phyloP scores from a whole-genome alignment of 202 grass and related monocot species.

The Setaria viridis region DNA sequence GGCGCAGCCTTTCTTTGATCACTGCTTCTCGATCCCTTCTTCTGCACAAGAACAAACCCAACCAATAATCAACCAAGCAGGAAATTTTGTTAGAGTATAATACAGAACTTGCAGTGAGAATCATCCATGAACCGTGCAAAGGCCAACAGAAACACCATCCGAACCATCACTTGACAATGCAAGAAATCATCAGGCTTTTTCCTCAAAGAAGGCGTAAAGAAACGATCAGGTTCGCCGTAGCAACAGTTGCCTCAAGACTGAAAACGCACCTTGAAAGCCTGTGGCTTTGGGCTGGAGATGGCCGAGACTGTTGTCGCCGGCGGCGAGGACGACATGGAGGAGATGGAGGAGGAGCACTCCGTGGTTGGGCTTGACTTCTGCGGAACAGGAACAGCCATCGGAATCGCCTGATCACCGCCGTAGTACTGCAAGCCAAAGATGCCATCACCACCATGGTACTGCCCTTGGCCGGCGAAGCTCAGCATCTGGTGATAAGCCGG shows the following conservation, averaged over 20 bases:
- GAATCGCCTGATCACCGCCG: slow-evolving; percentile 15
- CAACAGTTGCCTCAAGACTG: background rate
- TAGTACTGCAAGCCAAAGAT: slow-evolving; percentile 44
- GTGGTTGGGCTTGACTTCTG: slow-evolving; percentile 72
- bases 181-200: background rate
- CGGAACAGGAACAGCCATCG: slow-evolving; percentile 24
- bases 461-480: slow-evolving; percentile 46
- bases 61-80: background rate
- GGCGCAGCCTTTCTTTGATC: slow-evolving; percentile 52
- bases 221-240: background rate
- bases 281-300: slow-evolving; percentile 47
- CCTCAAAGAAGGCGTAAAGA: background rate
- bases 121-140: background rate
- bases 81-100: background rate
- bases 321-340: slow-evolving; percentile 82
- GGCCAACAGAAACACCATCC: background rate
- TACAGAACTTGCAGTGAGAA: background rate
- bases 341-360: slow-evolving; percentile 76
- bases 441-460: slow-evolving; percentile 22
- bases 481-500: slow-evolving; percentile 42
- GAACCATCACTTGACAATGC: slow-evolving; percentile 22
- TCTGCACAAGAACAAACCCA: slow-evolving; percentile 48
- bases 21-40: slow-evolving; percentile 54
- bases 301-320: slow-evolving; percentile 46
- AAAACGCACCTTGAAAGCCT: slow-evolving; percentile 31